Percentiles rank a stretch among this genome's conserved stretches.
Evolutionary conservation across 2,329 filamentous ascomycete genomes (phyloP).

Genomic region (Calonectria naviculata): DNA sequence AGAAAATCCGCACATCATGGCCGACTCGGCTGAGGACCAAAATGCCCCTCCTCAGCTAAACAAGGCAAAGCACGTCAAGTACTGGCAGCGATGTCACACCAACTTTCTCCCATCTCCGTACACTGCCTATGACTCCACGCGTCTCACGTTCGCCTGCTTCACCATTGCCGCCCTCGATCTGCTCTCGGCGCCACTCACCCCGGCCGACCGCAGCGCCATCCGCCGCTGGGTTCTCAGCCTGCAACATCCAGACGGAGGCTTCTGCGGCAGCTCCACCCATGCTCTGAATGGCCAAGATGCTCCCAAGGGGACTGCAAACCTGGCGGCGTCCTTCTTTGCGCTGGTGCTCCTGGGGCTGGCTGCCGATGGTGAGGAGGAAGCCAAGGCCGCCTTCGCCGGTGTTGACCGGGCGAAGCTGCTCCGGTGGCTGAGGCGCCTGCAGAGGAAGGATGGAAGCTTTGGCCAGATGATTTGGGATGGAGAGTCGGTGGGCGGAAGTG

Average conservation of each 20-base stretch:
- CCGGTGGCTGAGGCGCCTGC: conserved; percentile 79
- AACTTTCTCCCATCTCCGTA: conserved; percentile 85
- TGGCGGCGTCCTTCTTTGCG: conserved; percentile 92
- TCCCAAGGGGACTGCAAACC: conserved; percentile 68
- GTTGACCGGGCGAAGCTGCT: conserved; percentile 77
- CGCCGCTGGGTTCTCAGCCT: conserved; percentile 87
- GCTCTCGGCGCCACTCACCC: conserved; percentile 70
- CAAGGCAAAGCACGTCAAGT: conserved; percentile 80
- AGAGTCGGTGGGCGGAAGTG: conserved; percentile 78
- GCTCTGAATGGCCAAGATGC: conserved; percentile 52
- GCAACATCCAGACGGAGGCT: conserved; percentile 88
- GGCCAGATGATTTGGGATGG: conserved; percentile 78
- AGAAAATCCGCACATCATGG: conserved; percentile 21
- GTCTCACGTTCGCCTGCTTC: conserved; percentile 91
- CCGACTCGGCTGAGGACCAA: conserved; percentile 23
- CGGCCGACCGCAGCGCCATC: conserved; percentile 56
- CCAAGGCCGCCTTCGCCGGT: conserved; percentile 62
- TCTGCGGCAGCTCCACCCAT: conserved; percentile 86
- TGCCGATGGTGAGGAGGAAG: conserved; percentile 52
- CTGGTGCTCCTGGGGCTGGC: conserved; percentile 75
- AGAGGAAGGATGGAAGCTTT: conserved; percentile 89
- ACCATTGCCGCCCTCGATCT: conserved; percentile 87
- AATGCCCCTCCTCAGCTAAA: conserved; percentile 55
- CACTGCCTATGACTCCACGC: conserved; percentile 89
- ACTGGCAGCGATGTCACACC: conserved; percentile 91